These are phyloP conservation scores for Ascosphaera pollenicola DNA, from an alignment of 2,329 filamentous ascomycete species.

Conservation along the genomic window DNA sequence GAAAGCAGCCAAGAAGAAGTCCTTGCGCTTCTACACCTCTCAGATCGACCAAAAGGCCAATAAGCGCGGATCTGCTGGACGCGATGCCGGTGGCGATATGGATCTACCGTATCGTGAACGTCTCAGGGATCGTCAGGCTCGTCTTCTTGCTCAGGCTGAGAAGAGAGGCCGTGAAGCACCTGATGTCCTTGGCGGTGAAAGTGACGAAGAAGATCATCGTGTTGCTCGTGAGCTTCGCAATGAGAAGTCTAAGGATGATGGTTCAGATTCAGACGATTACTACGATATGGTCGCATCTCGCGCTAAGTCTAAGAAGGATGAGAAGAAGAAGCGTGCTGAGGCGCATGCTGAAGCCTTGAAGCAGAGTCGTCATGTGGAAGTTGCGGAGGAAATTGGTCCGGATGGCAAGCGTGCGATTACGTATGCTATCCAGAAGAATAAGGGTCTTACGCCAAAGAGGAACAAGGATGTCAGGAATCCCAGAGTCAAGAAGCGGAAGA, in stretches of 20 bases:
- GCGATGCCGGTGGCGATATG: constrained; percentile 37
- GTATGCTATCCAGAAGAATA: constrained; percentile 94
- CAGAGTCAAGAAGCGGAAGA: constrained; percentile 92
- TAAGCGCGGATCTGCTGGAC: constrained; percentile 42
- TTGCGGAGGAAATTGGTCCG: constrained; percentile 46
- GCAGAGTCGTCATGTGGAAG: constrained; percentile 36
- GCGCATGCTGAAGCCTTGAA: constrained; percentile 32
- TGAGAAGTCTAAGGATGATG: constrained; percentile 8
- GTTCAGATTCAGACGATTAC: constrained; percentile 35
- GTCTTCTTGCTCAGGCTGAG: constrained; percentile 75
- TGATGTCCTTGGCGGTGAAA: constrained; percentile 46
- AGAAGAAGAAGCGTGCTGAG: constrained; percentile 47
- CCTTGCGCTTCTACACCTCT: constrained; percentile 89
- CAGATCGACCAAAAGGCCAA: constrained; percentile 91
- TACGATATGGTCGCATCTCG: constrained; percentile 66
- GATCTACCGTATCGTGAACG: constrained; percentile 67
- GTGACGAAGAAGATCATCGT: constrained; percentile 40
- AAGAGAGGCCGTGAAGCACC: constrained; percentile 45
- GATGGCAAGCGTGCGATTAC: constrained; percentile 86
- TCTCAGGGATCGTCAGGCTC: constrained; percentile 60
- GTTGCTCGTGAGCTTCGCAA: constrained; percentile 28
- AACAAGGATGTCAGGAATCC: constrained; percentile 93
- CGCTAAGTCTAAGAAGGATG: constrained; percentile 36
- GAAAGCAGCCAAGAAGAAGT: constrained; percentile 78
- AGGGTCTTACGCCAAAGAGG: constrained; percentile 69